Evolutionary conservation across 2,329 filamentous ascomycete species (phyloP).

Genomic region (Rutstroemia sp.): DNA sequence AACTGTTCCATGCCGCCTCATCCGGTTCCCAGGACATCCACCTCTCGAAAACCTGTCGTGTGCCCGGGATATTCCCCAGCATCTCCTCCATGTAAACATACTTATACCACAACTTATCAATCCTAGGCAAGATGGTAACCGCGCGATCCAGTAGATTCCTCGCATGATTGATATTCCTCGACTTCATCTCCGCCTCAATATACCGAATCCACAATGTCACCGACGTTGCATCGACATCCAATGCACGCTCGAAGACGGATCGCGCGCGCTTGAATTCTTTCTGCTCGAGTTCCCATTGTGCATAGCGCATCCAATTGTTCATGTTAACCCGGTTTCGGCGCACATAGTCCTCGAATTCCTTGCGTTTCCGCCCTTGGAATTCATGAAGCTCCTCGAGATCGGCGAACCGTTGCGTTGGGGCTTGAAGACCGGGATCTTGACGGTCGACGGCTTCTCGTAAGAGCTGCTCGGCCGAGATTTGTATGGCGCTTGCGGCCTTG

Average conservation of each 20-base stretch:
- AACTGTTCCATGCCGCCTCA: slow-evolving; percentile 89
- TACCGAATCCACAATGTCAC: slow-evolving; percentile 88
- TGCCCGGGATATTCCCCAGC: slow-evolving; percentile 86
- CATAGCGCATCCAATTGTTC: slow-evolving; percentile 99
- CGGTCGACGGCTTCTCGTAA: slow-evolving; percentile 95
- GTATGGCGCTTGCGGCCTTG: slow-evolving; percentile 83
- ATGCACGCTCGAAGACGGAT: slow-evolving; percentile 87
- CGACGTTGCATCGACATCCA: slow-evolving; percentile 85
- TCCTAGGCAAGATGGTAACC: slow-evolving; percentile 81
- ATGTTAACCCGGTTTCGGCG: slow-evolving; percentile 89
- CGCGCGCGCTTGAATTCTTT: slow-evolving; percentile 91
- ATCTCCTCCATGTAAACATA: slow-evolving; percentile 99
- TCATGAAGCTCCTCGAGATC: slow-evolving; percentile 98
- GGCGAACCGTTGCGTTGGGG: slow-evolving; percentile 88
- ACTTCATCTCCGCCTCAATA: slow-evolving; percentile 94
- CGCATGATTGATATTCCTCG: slow-evolving; percentile 91
- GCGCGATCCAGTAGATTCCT: slow-evolving; percentile 89
- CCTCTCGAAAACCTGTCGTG: slow-evolving; percentile 87
- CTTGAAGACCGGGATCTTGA: slow-evolving; percentile 80
- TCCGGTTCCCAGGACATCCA: slow-evolving; percentile 99
- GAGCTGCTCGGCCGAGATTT: slow-evolving; percentile 96
- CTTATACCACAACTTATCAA: slow-evolving; percentile 99
- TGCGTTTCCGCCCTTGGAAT: slow-evolving; percentile 90
- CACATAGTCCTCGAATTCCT: slow-evolving; percentile 97
- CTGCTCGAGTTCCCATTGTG: slow-evolving; percentile 94